A percentile compares a stretch with the other conserved stretches of the same genome.
These are phyloP conservation scores for Pythium phragmitis DNA, from an alignment of 352 stramenopile species.

Conservation along the genomic window DNA sequence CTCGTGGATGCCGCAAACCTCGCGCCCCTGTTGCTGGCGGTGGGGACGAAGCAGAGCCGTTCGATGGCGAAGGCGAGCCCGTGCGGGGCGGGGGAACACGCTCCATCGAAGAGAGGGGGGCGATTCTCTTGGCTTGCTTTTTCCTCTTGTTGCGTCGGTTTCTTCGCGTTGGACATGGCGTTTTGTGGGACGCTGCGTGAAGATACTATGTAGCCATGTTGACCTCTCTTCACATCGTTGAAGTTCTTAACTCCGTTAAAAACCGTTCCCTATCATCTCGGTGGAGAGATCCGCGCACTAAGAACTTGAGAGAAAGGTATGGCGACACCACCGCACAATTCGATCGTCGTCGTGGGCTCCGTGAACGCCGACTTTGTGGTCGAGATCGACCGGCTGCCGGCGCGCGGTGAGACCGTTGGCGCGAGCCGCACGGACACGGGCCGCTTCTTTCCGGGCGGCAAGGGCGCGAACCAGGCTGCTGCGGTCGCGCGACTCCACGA, in stretches of 20 bases:
- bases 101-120: not conserved
- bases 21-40: not conserved
- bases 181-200: too few species aligned
- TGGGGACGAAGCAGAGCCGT: constrained; percentile 8
- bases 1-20: constrained; percentile 6
- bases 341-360: constrained; percentile 76
- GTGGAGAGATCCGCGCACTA: not conserved
- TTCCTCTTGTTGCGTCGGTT: too few species aligned
- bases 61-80: constrained; percentile 19
- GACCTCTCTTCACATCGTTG: not conserved
- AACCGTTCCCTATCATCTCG: not conserved
- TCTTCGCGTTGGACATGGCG: too few species aligned
- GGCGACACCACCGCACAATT: not conserved
- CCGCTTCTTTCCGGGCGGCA: constrained; percentile 68
- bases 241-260: not conserved
- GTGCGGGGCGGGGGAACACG: constrained; percentile 18
- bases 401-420: constrained; percentile 64
- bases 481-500: constrained; percentile 50
- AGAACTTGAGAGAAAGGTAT: not conserved
- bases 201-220: constrained; percentile 5
- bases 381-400: constrained; percentile 63
- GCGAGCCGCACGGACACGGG: constrained; percentile 56
- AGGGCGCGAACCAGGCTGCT: constrained; percentile 79
- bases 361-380: constrained; percentile 84
- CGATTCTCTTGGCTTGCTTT: too few species aligned